Evolutionary conservation across 768 basidiomycete genomes (phyloP).

Genomic region (Chalciporus sphaerocephalus): DNA sequence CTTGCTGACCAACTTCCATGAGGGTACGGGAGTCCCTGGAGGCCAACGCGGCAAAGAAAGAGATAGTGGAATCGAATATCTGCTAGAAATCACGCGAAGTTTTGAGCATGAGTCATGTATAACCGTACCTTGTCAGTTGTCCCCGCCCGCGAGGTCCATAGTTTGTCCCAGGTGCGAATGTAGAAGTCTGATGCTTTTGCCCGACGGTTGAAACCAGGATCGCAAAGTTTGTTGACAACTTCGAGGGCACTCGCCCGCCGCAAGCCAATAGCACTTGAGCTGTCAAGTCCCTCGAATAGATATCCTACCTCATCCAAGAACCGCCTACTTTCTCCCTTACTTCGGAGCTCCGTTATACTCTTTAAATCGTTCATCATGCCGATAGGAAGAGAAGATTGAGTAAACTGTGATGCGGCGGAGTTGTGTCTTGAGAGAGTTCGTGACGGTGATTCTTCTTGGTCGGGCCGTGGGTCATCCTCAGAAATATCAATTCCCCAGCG

Average conservation of each 20-base stretch:
- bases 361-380: conserved; percentile 72
- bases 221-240: conserved; percentile 69
- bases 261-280: conserved; percentile 47
- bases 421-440: conserved; percentile 15
- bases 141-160: conserved; percentile 56
- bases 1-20: conserved; percentile 44
- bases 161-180: conserved; percentile 61
- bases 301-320: conserved; percentile 85
- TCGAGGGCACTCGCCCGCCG: conserved; percentile 74
- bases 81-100: conserved; percentile 21
- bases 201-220: conserved; percentile 70
- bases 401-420: conserved; percentile 31
- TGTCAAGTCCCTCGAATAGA: conserved; percentile 73
- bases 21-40: conserved; percentile 56
- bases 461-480: conserved; percentile 60
- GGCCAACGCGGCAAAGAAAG: conserved; percentile 59
- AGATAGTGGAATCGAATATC: conserved; percentile 62
- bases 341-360: conserved; percentile 76
- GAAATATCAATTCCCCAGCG: conserved; percentile 80
- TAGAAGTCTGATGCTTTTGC: conserved; percentile 76
- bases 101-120: not conserved
- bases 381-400: conserved; percentile 40
- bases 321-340: conserved; percentile 73
- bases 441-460: conserved; percentile 8
- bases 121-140: conserved; percentile 53